Percentiles rank a stretch among this genome's conserved stretches.
Conservation (phyloP, 148 eudicot species). For the Cornus controversa region DNA sequence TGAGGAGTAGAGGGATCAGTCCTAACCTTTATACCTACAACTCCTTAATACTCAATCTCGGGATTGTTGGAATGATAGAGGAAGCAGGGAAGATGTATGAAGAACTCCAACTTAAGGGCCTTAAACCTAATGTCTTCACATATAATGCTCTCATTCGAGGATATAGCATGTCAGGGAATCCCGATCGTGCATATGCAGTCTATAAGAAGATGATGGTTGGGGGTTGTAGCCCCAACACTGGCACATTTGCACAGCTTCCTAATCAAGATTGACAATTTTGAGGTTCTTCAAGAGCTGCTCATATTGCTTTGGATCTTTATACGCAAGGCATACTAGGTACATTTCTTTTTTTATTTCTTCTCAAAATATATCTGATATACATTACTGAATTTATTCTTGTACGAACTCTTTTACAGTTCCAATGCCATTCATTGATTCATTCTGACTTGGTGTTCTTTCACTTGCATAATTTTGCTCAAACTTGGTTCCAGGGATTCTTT, state of each 20-base stretch:
- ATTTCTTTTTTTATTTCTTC: background rate
- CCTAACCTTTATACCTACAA: slow-evolving; percentile 84
- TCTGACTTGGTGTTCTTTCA: background rate
- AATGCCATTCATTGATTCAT: background rate
- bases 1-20: slow-evolving; percentile 51
- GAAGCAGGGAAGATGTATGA: slow-evolving; percentile 71
- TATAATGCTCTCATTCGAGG: slow-evolving; percentile 92
- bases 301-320: background rate
- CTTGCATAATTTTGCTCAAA: background rate
- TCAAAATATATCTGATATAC: background rate
- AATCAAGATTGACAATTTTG: slow-evolving; percentile 35
- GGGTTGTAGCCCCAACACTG: slow-evolving; percentile 82
- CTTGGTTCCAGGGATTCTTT: background rate
- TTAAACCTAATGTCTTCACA: slow-evolving; percentile 81
- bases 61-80: slow-evolving; percentile 66
- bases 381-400: background rate
- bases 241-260: slow-evolving; percentile 91
- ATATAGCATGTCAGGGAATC: slow-evolving; percentile 70
- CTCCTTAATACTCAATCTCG: slow-evolving; percentile 77
- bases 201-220: slow-evolving; percentile 94
- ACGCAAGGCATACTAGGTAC: background rate
- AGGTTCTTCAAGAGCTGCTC: background rate
- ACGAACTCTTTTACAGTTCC: background rate
- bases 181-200: slow-evolving; percentile 71
- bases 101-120: slow-evolving; percentile 63